These are phyloP conservation scores for Piloderma croceum DNA, from an alignment of 768 basidiomycete species.

Conservation along the genomic window DNA sequence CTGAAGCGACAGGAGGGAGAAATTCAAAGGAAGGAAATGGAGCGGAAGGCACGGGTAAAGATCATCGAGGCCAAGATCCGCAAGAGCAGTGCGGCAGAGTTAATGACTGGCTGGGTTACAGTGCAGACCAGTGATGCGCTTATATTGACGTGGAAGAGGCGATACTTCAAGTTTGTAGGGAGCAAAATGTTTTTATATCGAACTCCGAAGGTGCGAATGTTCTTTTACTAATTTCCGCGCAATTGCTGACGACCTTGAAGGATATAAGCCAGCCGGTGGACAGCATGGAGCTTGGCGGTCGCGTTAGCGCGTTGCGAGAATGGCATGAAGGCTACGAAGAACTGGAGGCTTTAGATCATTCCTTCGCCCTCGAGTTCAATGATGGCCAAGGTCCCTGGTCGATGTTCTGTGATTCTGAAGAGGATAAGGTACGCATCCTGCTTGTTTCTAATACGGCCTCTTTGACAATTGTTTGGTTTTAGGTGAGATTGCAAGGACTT, in stretches of 20 bases:
- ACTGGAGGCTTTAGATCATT: constrained; percentile 56
- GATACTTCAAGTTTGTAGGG: constrained; percentile 28
- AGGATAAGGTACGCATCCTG: constrained; percentile 54
- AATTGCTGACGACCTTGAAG: constrained; percentile 13
- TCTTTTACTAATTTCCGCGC: neutral
- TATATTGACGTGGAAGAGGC: constrained; percentile 59
- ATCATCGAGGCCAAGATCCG: constrained; percentile 43
- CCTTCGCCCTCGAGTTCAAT: constrained; percentile 61
- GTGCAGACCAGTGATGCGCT: constrained; percentile 48
- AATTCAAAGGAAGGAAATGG: constrained; percentile 35
- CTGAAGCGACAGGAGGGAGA: constrained; percentile 40
- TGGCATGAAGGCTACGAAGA: constrained; percentile 68
- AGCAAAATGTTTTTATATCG: neutral
- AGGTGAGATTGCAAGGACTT: too few species aligned
- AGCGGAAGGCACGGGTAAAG: constrained; percentile 33
- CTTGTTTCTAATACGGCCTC: too few species aligned
- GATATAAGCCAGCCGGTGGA: constrained; percentile 24
- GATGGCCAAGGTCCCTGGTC: constrained; percentile 46
- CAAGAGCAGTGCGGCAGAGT: constrained; percentile 31
- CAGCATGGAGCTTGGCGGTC: constrained; percentile 41
- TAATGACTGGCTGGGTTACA: constrained; percentile 55
- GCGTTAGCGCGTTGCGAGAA: constrained; percentile 45
- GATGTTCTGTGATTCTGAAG: constrained; percentile 56
- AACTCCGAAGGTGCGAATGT: neutral
- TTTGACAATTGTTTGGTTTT: too few species aligned